Conservation (phyloP, 83 land plant species). For the Picea abies region DNA sequence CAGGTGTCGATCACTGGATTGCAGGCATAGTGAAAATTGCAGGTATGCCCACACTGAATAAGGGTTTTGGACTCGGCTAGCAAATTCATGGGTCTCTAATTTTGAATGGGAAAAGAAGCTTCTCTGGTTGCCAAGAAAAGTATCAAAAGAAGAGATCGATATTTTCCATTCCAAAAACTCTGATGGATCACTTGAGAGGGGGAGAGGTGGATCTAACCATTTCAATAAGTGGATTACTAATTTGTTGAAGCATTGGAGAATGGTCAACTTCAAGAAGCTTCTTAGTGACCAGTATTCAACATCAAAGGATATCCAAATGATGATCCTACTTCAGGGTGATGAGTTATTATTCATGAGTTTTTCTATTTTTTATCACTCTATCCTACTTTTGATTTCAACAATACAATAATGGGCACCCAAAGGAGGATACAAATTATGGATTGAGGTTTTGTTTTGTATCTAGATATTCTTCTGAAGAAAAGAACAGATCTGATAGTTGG, state of each 20-base stretch:
- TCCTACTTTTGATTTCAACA: no score
- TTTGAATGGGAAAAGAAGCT: constrained; percentile 74
- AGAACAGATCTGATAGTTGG: no score
- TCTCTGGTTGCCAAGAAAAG: constrained; percentile 1
- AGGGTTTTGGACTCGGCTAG: constrained; percentile 80
- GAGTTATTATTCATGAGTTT: no score
- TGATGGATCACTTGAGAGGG: constrained; percentile 8
- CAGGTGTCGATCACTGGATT: constrained; percentile 32
- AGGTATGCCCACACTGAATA: constrained; percentile 86
- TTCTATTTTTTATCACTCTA: no score
- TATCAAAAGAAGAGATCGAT: constrained; percentile 10
- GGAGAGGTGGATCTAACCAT: constrained; percentile 6
- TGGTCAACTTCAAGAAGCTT: constrained; percentile 54
- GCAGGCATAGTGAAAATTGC: constrained; percentile 71
- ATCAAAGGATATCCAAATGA: no score
- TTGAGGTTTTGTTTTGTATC: no score
- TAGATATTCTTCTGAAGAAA: no score
- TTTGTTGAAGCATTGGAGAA: constrained; percentile 58
- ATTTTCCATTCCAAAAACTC: neutral
- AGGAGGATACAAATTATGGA: no score
- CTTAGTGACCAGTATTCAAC: constrained; percentile 14
- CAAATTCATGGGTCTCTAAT: constrained; percentile 90
- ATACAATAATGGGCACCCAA: no score
- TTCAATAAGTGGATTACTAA: constrained; percentile 61
- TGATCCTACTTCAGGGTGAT: no score